phyloP scores from a whole-genome alignment of 1,284 basidiomycete species.

The Apiotrichum siamense region DNA sequence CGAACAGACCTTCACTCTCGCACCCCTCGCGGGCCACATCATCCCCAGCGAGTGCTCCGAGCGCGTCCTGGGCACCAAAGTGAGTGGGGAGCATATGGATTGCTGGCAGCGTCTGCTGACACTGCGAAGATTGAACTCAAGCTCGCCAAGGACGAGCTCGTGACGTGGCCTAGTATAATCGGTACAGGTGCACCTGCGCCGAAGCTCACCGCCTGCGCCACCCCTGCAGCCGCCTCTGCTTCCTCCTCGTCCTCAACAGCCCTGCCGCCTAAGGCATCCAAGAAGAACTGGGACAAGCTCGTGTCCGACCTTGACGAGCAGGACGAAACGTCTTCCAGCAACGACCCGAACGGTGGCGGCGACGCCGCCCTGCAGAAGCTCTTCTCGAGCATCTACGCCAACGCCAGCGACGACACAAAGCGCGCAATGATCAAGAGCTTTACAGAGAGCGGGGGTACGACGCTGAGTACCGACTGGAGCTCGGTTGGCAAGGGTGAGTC shows the following conservation, averaged over 20 bases:
- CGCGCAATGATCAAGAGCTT: constrained; percentile 96
- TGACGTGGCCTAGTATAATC: constrained; percentile 62
- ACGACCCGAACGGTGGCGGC: constrained; percentile 37
- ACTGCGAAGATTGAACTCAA: constrained; percentile 39
- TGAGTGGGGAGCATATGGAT: constrained; percentile 53
- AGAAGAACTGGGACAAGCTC: constrained; percentile 46
- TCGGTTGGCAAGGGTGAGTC: constrained; percentile 61
- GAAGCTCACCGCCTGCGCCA: neutral
- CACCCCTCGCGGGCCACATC: constrained; percentile 76
- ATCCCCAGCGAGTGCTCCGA: constrained; percentile 58
- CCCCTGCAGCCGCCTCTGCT: neutral
- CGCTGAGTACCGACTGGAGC: constrained; percentile 88
- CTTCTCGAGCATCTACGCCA: constrained; percentile 60
- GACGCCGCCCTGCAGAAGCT: constrained; percentile 43
- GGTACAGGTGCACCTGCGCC: neutral
- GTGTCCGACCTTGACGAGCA: constrained; percentile 33
- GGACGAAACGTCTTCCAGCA: constrained; percentile 18
- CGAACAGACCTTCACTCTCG: constrained; percentile 47
- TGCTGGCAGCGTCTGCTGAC: neutral
- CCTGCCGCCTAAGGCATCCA: constrained; percentile 7
- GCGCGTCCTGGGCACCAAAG: constrained; percentile 73
- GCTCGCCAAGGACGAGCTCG: constrained; percentile 33
- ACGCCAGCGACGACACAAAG: constrained; percentile 79
- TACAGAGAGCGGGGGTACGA: constrained; percentile 81
- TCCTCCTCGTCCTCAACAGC: neutral